phyloP scores from a whole-genome alignment of 768 basidiomycete species.

The Panaeolus papilionaceus region DNA sequence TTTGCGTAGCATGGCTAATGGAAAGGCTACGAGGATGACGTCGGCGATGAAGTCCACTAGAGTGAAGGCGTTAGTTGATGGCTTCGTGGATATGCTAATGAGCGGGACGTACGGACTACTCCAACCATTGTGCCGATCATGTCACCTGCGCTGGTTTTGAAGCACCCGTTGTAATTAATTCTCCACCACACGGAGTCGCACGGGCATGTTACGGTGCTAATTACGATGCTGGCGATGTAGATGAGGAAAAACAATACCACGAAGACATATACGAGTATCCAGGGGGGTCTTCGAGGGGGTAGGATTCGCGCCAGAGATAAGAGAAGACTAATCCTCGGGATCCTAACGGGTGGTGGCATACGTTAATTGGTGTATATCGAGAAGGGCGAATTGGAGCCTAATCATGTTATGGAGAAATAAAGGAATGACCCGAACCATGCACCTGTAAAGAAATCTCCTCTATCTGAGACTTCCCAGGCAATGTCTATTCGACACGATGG shows the following conservation, averaged over 20 bases:
- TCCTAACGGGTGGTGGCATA: conserved; percentile 8
- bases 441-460: conserved; percentile 4
- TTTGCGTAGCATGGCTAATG: conserved; percentile 32
- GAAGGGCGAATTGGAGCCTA: not conserved
- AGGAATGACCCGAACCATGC: conserved; percentile 20
- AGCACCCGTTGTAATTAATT: conserved; percentile 14
- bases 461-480: not conserved
- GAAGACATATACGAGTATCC: conserved; percentile 19
- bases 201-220: conserved; percentile 18
- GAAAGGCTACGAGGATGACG: conserved; percentile 31
- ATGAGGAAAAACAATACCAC: conserved; percentile 18
- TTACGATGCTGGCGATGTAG: conserved; percentile 20
- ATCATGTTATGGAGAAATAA: conserved; percentile 23
- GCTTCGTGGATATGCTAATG: not conserved
- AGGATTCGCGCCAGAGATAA: conserved; percentile 26
- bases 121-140: conserved; percentile 13
- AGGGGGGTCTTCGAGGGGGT: conserved; percentile 12
- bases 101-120: conserved; percentile 7
- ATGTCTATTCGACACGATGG: not conserved
- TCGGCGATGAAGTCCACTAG: conserved; percentile 34
- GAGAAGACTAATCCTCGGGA: conserved; percentile 24
- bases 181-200: conserved; percentile 13
- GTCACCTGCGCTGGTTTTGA: conserved; percentile 7
- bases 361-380: not conserved
- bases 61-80: not conserved